Conservation (phyloP, 345 rosid genomes). For the Camelina neglecta region DNA sequence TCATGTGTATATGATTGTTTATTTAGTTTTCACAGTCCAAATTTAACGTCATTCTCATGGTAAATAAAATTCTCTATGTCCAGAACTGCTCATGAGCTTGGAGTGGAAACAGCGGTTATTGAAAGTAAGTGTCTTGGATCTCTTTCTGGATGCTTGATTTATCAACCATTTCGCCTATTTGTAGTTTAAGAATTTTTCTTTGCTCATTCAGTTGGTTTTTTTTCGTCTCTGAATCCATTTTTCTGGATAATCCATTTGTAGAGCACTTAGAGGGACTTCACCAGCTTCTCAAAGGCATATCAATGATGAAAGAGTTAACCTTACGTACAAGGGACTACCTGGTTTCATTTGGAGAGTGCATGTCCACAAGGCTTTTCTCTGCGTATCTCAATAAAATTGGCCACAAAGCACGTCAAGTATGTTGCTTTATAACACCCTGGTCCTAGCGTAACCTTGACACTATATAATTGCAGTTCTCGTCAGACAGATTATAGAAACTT, state of each 20-base stretch:
- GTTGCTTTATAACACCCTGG: constrained; percentile 21
- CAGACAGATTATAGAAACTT: not conserved
- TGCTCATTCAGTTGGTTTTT: not conserved
- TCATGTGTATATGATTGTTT: constrained; percentile 3
- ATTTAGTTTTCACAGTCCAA: constrained; percentile 1
- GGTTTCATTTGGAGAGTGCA: constrained; percentile 96
- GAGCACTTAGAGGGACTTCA: constrained; percentile 76
- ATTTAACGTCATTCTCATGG: constrained; percentile 17
- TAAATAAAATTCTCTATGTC: constrained; percentile 20
- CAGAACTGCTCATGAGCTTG: constrained; percentile 47
- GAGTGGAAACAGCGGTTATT: constrained; percentile 42
- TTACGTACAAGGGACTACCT: constrained; percentile 83
- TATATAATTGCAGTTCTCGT: not conserved
- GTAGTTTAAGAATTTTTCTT: constrained; percentile 1
- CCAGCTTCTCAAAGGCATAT: constrained; percentile 86
- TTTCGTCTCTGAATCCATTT: constrained; percentile 6
- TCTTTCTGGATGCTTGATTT: constrained; percentile 14
- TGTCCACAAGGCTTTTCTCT: constrained; percentile 93
- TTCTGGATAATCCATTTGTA: constrained; percentile 43
- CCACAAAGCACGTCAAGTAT: constrained; percentile 82
- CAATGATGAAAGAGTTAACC: constrained; percentile 94
- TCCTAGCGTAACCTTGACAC: constrained; percentile 3
- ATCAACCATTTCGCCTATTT: constrained; percentile 8
- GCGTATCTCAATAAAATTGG: constrained; percentile 80
- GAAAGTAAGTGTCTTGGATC: constrained; percentile 30